Evolutionary conservation across 805 yeast genomes (phyloP).

Genomic region (Ogataea angusta): DNA sequence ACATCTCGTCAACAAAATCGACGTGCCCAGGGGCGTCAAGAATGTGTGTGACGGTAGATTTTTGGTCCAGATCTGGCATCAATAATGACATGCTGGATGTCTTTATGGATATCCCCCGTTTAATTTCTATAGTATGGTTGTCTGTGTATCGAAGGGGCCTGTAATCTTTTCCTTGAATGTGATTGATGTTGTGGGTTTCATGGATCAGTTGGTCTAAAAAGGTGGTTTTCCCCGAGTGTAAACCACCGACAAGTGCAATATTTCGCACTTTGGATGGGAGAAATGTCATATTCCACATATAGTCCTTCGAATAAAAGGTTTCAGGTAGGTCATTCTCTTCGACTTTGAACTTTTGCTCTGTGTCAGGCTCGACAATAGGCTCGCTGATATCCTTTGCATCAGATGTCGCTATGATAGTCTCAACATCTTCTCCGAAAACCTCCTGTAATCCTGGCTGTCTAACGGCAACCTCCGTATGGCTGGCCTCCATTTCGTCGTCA

Average conservation of each 20-base stretch:
- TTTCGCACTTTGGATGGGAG: constrained; percentile 69
- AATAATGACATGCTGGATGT: constrained; percentile 60
- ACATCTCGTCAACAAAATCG: constrained; percentile 74
- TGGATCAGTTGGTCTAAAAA: constrained; percentile 63
- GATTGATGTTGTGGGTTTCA: constrained; percentile 56
- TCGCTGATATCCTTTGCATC: constrained; percentile 45
- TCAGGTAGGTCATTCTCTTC: constrained; percentile 57
- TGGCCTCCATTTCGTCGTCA: constrained; percentile 16
- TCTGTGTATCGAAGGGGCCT: constrained; percentile 65
- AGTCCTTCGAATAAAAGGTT: constrained; percentile 59
- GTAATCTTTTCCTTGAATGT: constrained; percentile 35
- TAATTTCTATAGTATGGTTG: constrained; percentile 62
- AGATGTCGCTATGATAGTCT: constrained; percentile 50
- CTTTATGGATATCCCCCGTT: constrained; percentile 68
- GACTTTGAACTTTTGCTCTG: constrained; percentile 40
- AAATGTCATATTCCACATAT: constrained; percentile 44
- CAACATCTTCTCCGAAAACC: constrained; percentile 61
- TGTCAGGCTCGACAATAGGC: constrained; percentile 62
- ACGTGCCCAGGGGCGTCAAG: constrained; percentile 93
- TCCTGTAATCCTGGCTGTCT: constrained; percentile 36
- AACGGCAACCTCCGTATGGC: constrained; percentile 11
- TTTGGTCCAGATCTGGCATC: constrained; percentile 47
- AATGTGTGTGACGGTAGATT: constrained; percentile 58
- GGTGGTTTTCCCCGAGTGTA: constrained; percentile 85
- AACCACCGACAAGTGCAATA: constrained; percentile 73